Percentiles rank a stretch among this genome's conserved stretches.
These are phyloP conservation scores for Musa beccarii DNA, from an alignment of 176 grass and related monocot species.

Conservation along the genomic window DNA sequence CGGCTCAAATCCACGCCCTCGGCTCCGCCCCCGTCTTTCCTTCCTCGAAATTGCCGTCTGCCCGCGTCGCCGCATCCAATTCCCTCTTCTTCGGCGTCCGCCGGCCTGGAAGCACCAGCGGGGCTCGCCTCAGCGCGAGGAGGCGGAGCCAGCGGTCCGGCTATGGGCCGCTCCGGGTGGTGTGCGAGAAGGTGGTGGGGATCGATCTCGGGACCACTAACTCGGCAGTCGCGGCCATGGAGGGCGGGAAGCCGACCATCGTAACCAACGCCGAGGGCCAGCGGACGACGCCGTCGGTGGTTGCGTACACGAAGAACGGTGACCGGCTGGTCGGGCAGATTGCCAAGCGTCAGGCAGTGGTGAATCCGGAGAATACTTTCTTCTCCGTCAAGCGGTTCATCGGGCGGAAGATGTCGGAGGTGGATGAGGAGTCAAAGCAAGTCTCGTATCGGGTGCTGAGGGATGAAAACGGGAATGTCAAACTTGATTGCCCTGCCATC, in stretches of 20 bases:
- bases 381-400: slow-evolving; percentile 99
- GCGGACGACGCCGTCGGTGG: slow-evolving; percentile 88
- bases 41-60: slow-evolving; percentile 26
- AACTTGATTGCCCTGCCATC: slow-evolving; percentile 96
- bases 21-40: slow-evolving; percentile 38
- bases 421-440: slow-evolving; percentile 95
- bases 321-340: slow-evolving; percentile 89
- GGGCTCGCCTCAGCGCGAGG: slow-evolving; percentile 4
- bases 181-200: slow-evolving; percentile 93
- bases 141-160: slow-evolving; percentile 21
- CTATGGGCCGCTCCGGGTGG: slow-evolving; percentile 50
- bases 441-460: slow-evolving; percentile 71
- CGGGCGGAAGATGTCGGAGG: slow-evolving; percentile 90
- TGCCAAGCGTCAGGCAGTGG: slow-evolving; percentile 91
- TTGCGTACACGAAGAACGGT: slow-evolving; percentile 79
- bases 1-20: slow-evolving; percentile 24
- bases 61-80: slow-evolving; percentile 16
- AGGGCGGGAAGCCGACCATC: slow-evolving; percentile 94
- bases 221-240: slow-evolving; percentile 95
- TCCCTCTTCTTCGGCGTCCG: slow-evolving; percentile 48
- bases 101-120: slow-evolving; percentile 13
- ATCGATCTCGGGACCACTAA: slow-evolving; percentile 95
- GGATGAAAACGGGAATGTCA: slow-evolving; percentile 96
- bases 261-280: slow-evolving; percentile 95
- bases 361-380: slow-evolving; percentile 98